A percentile compares a stretch with the other conserved stretches of the same genome.
These are phyloP conservation scores for Penicillium paneum DNA, from an alignment of 2,329 filamentous ascomycete species.

Conservation along the genomic window DNA sequence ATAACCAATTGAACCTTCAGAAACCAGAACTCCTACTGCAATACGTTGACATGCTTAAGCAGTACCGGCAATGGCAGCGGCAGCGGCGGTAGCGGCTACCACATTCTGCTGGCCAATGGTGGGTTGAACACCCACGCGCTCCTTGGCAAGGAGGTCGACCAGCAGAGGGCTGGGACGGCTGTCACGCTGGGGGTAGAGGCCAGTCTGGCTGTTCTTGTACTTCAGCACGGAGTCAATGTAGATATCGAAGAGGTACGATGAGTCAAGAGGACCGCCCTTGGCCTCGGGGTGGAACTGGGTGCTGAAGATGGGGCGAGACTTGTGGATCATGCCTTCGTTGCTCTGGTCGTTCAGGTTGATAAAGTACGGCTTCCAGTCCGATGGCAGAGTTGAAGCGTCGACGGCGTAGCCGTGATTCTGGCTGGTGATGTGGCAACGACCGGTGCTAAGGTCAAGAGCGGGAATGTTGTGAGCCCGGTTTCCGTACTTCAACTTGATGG, in stretches of 20 bases:
- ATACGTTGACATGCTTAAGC: conserved; percentile 17
- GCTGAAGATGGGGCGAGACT: conserved; percentile 92
- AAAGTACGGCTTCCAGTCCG: conserved; percentile 96
- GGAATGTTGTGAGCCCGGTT: conserved; percentile 99
- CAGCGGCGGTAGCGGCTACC: conserved; percentile 29
- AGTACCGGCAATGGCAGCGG: conserved; percentile 20
- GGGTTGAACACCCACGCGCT: conserved; percentile 85
- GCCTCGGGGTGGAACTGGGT: conserved; percentile 99
- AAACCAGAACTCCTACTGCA: conserved; percentile 9
- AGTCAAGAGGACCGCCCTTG: conserved; percentile 95
- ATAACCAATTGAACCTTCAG: conserved; percentile 16
- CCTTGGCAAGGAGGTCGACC: conserved; percentile 86
- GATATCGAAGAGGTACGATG: conserved; percentile 92
- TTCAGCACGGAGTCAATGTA: conserved; percentile 85
- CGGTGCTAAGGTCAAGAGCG: conserved; percentile 87
- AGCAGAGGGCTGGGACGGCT: conserved; percentile 84
- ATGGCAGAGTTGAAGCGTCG: conserved; percentile 74
- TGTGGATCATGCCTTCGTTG: conserved; percentile 96
- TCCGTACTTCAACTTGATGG: conserved; percentile 98
- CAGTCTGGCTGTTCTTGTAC: conserved; percentile 79
- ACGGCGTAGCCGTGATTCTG: conserved; percentile 99
- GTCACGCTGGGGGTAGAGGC: conserved; percentile 69
- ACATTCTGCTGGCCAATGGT: conserved; percentile 54
- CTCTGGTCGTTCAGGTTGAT: conserved; percentile 96
- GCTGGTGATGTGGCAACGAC: conserved; percentile 96